Percentiles rank a stretch among this genome's conserved stretches.
phyloP scores from a whole-genome alignment of 2,329 filamentous ascomycete genomes.

The Ophiostoma sp. region DNA sequence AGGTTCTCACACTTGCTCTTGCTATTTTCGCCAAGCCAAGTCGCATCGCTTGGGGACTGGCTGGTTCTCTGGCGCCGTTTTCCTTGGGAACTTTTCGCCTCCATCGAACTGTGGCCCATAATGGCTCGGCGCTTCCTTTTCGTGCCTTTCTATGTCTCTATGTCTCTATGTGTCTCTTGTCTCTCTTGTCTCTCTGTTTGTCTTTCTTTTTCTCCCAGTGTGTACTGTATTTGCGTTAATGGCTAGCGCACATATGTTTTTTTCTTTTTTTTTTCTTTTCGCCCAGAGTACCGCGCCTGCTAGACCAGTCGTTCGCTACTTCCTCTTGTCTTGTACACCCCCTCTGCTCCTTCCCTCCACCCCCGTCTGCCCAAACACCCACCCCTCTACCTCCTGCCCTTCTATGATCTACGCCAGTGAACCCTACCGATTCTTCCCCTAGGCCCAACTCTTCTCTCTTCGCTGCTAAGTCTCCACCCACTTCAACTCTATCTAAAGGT shows the following conservation, averaged over 20 bases:
- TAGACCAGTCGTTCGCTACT: constrained; percentile 16
- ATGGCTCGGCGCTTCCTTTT: neutral
- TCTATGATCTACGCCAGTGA: constrained; percentile 11
- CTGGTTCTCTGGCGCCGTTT: constrained; percentile 2
- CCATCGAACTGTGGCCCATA: neutral
- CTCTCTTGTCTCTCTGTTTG: neutral
- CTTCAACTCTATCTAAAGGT: neutral
- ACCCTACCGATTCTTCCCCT: neutral
- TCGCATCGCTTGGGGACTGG: too few species aligned
- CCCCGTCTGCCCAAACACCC: neutral
- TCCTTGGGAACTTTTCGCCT: constrained; percentile 1
- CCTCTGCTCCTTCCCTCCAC: constrained; percentile 1
- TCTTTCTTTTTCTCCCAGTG: neutral
- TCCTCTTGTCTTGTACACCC: constrained; percentile 1
- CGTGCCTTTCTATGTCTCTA: neutral
- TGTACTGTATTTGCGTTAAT: neutral
- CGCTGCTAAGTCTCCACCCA: neutral
- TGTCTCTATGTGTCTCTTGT: neutral
- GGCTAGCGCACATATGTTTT: neutral
- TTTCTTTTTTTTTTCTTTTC: neutral
- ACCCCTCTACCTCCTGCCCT: neutral
- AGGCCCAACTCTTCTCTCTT: neutral
- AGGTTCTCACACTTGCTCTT: neutral
- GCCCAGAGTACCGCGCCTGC: constrained; percentile 2
- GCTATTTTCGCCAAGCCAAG: neutral